Conservation (phyloP, 1,284 basidiomycete species). For the Puccinia brachypodii region DNA sequence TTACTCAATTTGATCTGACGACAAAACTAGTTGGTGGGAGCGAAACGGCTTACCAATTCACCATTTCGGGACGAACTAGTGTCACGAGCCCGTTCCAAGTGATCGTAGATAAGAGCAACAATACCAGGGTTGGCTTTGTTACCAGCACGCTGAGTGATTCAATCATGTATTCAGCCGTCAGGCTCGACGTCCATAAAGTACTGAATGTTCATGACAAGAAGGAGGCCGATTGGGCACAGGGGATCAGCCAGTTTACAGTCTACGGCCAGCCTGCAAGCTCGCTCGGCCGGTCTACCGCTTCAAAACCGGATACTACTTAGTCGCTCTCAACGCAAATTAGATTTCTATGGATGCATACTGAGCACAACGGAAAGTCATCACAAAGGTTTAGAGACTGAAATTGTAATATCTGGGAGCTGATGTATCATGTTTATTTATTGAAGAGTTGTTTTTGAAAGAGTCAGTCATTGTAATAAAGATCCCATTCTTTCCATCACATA, state of each 20-base stretch:
- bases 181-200: neutral
- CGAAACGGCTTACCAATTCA: slow-evolving; percentile 39
- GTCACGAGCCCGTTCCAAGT: neutral
- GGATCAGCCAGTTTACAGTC: slow-evolving; percentile 4
- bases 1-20: slow-evolving; percentile 16
- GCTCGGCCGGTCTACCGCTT: neutral
- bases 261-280: neutral
- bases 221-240: neutral
- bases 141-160: neutral
- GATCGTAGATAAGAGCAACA: slow-evolving; percentile 19
- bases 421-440: no score
- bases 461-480: no score
- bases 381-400: no score
- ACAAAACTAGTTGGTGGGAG: slow-evolving; percentile 18
- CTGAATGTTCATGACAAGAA: slow-evolving; percentile 18
- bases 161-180: neutral
- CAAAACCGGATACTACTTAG: neutral
- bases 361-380: no score
- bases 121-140: slow-evolving; percentile 13
- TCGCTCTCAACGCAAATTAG: no score
- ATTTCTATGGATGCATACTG: no score
- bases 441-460: no score
- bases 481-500: no score
- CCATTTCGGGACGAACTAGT: neutral
- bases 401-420: no score